A percentile compares a stretch with the other conserved stretches of the same genome.
Evolutionary conservation across 2,329 filamentous ascomycete genomes (phyloP).

Genomic region (Colletotrichum agaves): DNA sequence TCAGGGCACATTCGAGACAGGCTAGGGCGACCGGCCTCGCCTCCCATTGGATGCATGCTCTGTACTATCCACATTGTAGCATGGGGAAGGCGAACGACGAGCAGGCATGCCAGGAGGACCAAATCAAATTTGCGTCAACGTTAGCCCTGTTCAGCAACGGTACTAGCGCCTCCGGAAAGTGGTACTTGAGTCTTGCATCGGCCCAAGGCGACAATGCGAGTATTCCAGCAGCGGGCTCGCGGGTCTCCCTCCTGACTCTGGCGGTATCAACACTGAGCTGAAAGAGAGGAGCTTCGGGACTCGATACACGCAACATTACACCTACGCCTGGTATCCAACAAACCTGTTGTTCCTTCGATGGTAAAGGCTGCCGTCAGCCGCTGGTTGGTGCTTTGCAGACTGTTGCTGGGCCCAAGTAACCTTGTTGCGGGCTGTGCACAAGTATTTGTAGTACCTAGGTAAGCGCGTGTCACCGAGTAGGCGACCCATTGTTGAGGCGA

Average conservation of each 20-base stretch:
- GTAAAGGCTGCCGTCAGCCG: too few species aligned
- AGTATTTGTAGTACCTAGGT: too few species aligned
- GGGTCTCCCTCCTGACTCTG: too few species aligned
- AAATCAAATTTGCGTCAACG: conserved; percentile 3
- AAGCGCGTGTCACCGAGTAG: neutral
- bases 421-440: too few species aligned
- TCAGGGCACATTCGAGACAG: conserved; percentile 31
- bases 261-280: too few species aligned
- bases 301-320: too few species aligned
- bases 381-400: too few species aligned
- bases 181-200: neutral
- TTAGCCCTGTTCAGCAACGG: conserved; percentile 10
- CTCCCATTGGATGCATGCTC: conserved; percentile 30
- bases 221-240: too few species aligned
- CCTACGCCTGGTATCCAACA: too few species aligned
- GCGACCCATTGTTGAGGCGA: neutral
- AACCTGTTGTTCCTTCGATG: too few species aligned
- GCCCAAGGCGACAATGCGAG: neutral
- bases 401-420: too few species aligned
- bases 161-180: neutral
- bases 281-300: too few species aligned
- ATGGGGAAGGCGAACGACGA: conserved; percentile 20
- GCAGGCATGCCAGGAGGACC: conserved; percentile 25
- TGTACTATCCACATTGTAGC: conserved; percentile 14
- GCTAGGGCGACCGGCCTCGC: conserved; percentile 16